Evolutionary conservation across 257 asterid species (phyloP), one percentile per base, ranked within the genome.

Genomic region (Solanum pinnatisectum): DNA sequence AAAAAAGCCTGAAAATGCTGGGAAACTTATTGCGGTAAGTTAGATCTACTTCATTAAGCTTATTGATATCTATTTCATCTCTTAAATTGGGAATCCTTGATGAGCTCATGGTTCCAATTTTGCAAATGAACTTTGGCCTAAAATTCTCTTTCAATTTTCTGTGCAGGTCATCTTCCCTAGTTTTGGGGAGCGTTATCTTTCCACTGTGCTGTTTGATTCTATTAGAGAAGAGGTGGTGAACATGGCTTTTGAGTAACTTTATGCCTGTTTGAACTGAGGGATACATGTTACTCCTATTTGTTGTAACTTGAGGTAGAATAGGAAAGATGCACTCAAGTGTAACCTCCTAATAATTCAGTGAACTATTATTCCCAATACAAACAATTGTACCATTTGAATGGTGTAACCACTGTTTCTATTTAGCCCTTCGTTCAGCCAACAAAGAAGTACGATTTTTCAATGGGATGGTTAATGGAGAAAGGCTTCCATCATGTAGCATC

Each of bases 1-100:
- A 6, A 91, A 83, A 82, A 91, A 91, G 82, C 94, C 94, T 20
- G 95, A 92, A 85, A 90, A 90, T 76, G 94, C 90, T 72, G 95
- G 95, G 86, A 93, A 93, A 82, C 96, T 93, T 90, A 84, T 93
- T 88, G 92, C 89, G 27, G 95, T 93, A 93, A 86, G 93, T 91
- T 23, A 65, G 67, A 60, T 44, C 60, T 40, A 33, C 70, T 60
- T 60, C 13, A 22, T 60, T 59, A 59, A 59, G 67, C 67, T 20
- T 59, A 59, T 59, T 18, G 63, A 6, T 52, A 18, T 52, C 63
- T 52, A 52, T 22, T 18, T 52, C 60, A 52, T 52, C 60, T 52
- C 60, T 52, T 18, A 52, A 52, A 23, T 52, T 52, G 63, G 20
- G 35, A 23, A 39, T 76, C 83, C 30, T 56, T 56, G 25, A 56